Base-by-base conservation (phyloP, 345 rosid species). In the Boechera stricta region DNA sequence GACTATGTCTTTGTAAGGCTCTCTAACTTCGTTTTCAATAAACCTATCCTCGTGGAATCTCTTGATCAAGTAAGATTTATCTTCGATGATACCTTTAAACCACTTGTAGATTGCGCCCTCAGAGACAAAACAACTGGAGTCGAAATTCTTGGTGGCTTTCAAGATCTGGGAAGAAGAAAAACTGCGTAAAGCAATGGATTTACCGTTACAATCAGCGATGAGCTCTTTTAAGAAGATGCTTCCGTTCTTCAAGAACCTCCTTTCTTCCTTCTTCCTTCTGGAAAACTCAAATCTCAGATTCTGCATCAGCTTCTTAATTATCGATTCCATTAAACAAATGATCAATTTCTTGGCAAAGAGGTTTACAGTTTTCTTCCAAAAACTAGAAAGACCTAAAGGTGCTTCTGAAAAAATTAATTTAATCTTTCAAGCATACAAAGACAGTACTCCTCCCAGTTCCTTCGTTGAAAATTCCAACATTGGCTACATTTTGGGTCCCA, bases 141-240 rank as follows among this genome's bases (percentile, higher is more conserved):
- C 24, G 9, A 71, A 71, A 1, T 71, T 58, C 0, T 32, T 58
- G 42, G 75, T 71, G n/a, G 58, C 75, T 71, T 71, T 12, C 9
- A 59, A 3, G 48, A 71, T 71, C 45, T 71, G 57, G 2, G 0
- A 0, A 12, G 47, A 71, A 42, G 75, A 8, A 71, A 42, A 71
- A 5, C 16, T 29, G 5, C 66, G 66, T 31, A 71, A 7, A 56
- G 74, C 66, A 44, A 42, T 44, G 4, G 53, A 70, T 10, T 26
- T 55, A 29, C 65, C 64, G 2, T 70, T 39, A 28, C 54, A 56
- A 56, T 56, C 63, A 39, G 71, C 32, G 5, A 55, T 69, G 1
- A 69, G 63, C 13, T 69, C 53, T 56, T 55, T 26, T 0, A 69
- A n/a, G 4, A 69, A 69, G 10, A 15, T 54, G 42, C 64, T 55